Evolutionary conservation across 2,329 filamentous ascomycete species (phyloP).

Genomic region (Exophiala lecanii-corni): DNA sequence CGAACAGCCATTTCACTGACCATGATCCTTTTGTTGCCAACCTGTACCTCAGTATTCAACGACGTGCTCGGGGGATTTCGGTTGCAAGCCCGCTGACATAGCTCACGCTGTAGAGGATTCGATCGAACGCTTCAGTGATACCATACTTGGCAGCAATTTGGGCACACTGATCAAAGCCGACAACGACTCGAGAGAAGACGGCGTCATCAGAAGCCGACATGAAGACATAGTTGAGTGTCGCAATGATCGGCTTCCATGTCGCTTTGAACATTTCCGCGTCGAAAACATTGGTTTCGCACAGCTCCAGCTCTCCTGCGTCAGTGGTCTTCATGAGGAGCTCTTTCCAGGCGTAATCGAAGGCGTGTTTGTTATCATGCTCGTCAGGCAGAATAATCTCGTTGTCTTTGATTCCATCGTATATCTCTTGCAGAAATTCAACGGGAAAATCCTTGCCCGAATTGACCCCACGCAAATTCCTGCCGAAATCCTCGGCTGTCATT

Average conservation of each 20-base stretch:
- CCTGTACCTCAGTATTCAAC: slow-evolving; percentile 90
- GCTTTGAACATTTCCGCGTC: slow-evolving; percentile 97
- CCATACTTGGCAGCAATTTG: slow-evolving; percentile 83
- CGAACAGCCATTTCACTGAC: slow-evolving; percentile 96
- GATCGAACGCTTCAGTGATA: slow-evolving; percentile 81
- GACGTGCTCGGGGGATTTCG: slow-evolving; percentile 73
- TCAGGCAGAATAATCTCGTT: slow-evolving; percentile 96
- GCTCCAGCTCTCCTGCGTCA: slow-evolving; percentile 64
- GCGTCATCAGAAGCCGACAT: slow-evolving; percentile 97
- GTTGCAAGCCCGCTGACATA: slow-evolving; percentile 85
- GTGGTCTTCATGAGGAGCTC: slow-evolving; percentile 84
- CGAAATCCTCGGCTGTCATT: slow-evolving; percentile 80
- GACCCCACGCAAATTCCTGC: slow-evolving; percentile 82
- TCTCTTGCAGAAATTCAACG: slow-evolving; percentile 73
- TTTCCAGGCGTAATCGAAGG: slow-evolving; percentile 97
- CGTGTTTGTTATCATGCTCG: slow-evolving; percentile 93
- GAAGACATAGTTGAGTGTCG: slow-evolving; percentile 95
- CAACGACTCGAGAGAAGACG: slow-evolving; percentile 88
- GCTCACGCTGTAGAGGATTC: slow-evolving; percentile 84
- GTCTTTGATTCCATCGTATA: slow-evolving; percentile 84
- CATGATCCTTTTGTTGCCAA: slow-evolving; percentile 86
- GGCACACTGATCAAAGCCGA: slow-evolving; percentile 93
- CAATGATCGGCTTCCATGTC: slow-evolving; percentile 91
- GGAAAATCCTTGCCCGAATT: slow-evolving; percentile 83
- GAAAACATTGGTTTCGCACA: slow-evolving; percentile 89